A percentile compares a stretch with the other conserved stretches of the same genome.
These are phyloP conservation scores for Endoconidiophora polonica DNA, from an alignment of 2,329 filamentous ascomycete genomes.

Conservation along the genomic window DNA sequence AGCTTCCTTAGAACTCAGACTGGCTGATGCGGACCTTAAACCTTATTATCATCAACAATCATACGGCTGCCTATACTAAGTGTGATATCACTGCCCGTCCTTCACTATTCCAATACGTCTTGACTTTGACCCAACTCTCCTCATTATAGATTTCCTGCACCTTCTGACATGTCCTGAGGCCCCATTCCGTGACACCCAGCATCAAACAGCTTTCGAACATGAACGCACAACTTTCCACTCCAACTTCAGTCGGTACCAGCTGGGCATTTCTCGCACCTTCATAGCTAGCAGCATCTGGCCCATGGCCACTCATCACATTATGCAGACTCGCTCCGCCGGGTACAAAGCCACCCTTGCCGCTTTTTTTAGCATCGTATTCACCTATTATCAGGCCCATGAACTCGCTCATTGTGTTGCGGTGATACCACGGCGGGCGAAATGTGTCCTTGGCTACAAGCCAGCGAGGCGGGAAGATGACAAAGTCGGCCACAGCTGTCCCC, in stretches of 20 bases:
- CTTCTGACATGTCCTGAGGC: slow-evolving; percentile 39
- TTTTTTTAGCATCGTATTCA: slow-evolving; percentile 46
- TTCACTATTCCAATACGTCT: slow-evolving; percentile 39
- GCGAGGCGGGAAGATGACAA: slow-evolving; percentile 55
- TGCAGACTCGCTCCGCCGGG: slow-evolving; percentile 46
- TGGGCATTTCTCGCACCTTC: slow-evolving; percentile 39
- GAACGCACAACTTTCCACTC: slow-evolving; percentile 45
- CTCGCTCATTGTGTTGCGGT: slow-evolving; percentile 51
- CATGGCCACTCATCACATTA: slow-evolving; percentile 55
- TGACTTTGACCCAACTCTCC: slow-evolving; percentile 61
- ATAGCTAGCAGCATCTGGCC: slow-evolving; percentile 40
- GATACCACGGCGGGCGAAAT: slow-evolving; percentile 57
- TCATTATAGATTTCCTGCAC: slow-evolving; percentile 54
- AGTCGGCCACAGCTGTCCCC: slow-evolving; percentile 51
- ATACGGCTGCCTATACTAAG: neutral
- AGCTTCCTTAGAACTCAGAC: too few relatives aligned
- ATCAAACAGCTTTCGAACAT: slow-evolving; percentile 56
- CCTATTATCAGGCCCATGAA: slow-evolving; percentile 45
- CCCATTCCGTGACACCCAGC: slow-evolving; percentile 58
- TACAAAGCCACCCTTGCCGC: slow-evolving; percentile 34
- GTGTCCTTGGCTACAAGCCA: slow-evolving; percentile 56
- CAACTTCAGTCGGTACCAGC: slow-evolving; percentile 39
- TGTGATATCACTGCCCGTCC: slow-evolving; percentile 4
- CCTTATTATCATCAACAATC: too few relatives aligned
- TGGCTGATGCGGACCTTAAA: too few relatives aligned